Conservation (phyloP, 176 grass and related monocot genomes). For the Aechmea fasciata region DNA sequence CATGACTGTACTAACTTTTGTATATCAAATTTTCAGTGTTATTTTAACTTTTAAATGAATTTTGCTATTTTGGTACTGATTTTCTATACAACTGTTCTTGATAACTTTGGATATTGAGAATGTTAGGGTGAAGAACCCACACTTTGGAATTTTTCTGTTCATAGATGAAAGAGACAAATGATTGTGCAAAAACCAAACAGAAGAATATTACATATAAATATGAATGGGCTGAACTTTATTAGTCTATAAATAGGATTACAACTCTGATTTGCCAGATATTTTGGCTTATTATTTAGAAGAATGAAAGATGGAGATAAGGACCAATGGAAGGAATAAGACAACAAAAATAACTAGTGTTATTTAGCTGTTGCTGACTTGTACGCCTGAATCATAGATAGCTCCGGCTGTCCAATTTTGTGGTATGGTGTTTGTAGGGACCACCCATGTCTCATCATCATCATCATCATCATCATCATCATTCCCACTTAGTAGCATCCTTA, state of each 20-base stretch:
- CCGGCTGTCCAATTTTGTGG: slow-evolving; percentile 59
- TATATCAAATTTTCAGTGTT: not conserved
- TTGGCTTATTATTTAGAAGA: not conserved
- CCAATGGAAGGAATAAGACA: not conserved
- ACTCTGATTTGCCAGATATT: not conserved
- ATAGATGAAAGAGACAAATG: not conserved
- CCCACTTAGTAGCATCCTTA: slow-evolving; percentile 56
- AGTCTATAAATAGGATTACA: not conserved
- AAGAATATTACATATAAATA: not conserved
- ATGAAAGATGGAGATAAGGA: not conserved
- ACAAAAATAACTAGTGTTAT: not conserved
- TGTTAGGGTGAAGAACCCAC: not conserved
- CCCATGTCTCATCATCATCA: slow-evolving; percentile 25
- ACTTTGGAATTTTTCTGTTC: not conserved
- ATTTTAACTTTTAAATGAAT: not conserved
- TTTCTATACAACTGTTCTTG: not conserved
- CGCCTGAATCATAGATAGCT: slow-evolving; percentile 50
- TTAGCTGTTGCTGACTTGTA: slow-evolving; percentile 36
- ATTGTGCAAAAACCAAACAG: not conserved
- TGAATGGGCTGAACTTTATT: not conserved
- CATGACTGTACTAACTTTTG: not conserved
- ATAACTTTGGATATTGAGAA: not conserved
- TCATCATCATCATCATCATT: slow-evolving; percentile 1
- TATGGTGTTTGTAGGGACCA: slow-evolving; percentile 43
- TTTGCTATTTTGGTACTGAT: not conserved